A percentile compares a stretch with the other conserved stretches of the same genome.
Conservation (phyloP, 2,329 filamentous ascomycete species). For the Cryphonectria naterciae region DNA sequence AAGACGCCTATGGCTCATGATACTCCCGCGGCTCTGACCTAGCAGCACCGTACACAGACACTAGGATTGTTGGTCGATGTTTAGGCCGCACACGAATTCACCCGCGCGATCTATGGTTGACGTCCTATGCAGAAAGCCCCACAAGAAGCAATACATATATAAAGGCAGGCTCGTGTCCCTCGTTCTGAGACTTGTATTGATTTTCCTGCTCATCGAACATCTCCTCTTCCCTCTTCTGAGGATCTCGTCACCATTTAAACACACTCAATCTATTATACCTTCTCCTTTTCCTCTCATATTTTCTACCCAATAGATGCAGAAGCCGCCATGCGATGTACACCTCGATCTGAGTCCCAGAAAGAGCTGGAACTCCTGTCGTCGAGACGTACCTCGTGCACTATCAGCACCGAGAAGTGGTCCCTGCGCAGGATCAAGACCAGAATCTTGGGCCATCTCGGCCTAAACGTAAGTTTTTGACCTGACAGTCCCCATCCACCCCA, state of each 20-base stretch:
- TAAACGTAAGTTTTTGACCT: not conserved
- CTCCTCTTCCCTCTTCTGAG: too few species aligned
- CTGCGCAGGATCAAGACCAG: not conserved
- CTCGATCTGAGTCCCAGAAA: not conserved
- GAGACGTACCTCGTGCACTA: not conserved
- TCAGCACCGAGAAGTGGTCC: not conserved
- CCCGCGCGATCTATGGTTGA: not conserved
- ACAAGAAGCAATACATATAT: not conserved
- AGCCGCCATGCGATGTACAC: not conserved
- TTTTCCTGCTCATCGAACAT: not conserved
- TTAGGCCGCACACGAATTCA: not conserved
- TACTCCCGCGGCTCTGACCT: not conserved
- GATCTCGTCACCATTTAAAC: not conserved
- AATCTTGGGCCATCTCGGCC: not conserved
- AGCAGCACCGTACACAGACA: not conserved
- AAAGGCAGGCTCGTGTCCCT: not conserved
- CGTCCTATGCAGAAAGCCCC: not conserved
- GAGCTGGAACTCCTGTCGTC: not conserved
- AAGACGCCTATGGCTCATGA: not conserved
- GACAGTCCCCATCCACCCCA: too few species aligned
- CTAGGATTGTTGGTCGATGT: not conserved
- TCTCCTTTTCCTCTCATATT: too few species aligned
- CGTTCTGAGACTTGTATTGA: not conserved
- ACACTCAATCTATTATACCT: not conserved
- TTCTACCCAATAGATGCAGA: too few species aligned